These are phyloP conservation scores for Helicocarpus griseus DNA, from an alignment of 2,329 filamentous ascomycete genomes.

Conservation along the genomic window DNA sequence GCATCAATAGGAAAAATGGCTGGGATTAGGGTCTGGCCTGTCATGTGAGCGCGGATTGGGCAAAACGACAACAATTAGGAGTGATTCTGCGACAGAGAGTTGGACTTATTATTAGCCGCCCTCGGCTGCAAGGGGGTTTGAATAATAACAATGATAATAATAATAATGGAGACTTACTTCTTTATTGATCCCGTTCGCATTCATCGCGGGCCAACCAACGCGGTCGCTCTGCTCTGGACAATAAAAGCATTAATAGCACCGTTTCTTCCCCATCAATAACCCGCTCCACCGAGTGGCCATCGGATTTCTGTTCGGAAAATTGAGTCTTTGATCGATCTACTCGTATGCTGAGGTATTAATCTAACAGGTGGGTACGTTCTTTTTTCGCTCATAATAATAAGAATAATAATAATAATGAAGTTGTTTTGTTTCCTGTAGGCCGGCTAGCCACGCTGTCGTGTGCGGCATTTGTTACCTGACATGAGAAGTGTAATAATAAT, in stretches of 20 bases:
- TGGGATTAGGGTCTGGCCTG: too few species aligned
- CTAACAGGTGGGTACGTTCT: background rate
- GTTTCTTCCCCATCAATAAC: background rate
- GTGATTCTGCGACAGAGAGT: too few species aligned
- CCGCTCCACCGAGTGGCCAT: background rate
- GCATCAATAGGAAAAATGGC: too few species aligned
- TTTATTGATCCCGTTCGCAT: background rate
- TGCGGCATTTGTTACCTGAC: background rate
- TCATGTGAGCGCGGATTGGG: too few species aligned
- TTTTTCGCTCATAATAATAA: background rate
- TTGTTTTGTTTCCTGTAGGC: background rate
- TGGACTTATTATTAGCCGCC: too few species aligned
- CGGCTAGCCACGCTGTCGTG: background rate
- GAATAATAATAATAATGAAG: background rate
- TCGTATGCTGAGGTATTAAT: background rate
- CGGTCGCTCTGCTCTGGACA: background rate
- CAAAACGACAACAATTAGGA: too few species aligned
- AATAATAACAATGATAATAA: too few species aligned
- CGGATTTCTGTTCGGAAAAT: background rate
- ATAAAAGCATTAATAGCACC: background rate
- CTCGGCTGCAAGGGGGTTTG: too few species aligned
- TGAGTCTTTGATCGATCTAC: background rate
- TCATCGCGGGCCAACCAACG: background rate
- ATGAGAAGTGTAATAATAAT: background rate
- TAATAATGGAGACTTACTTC: too few species aligned